Evolutionary conservation across 371 early-diverging fungal genomes (phyloP), one percentile per base, ranked within the genome.

Genomic region (Mortierella sp.): DNA sequence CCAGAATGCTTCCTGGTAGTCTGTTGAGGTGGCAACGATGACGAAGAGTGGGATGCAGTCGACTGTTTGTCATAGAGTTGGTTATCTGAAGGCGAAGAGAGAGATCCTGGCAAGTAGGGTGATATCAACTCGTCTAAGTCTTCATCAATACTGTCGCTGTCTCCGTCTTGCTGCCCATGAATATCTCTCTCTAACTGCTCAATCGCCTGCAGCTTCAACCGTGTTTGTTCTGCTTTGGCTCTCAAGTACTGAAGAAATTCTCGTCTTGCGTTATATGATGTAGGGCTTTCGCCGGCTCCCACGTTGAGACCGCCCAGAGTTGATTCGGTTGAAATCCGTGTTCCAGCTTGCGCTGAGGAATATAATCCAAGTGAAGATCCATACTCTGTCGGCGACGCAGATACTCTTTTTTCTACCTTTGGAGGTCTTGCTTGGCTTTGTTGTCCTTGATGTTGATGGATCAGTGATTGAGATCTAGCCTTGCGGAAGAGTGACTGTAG

Each of bases 171-270:
- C 22, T 49, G 60, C 37, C 22, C 24, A 20, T 24, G 16, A 32
- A 69, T 51, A n/a, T 74, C 75, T 9, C 57, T 55, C 32, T 79
- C 79, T 61, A 73, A 6, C 22, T 67, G 74, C 49, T 79, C 79
- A 22, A 71, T 37, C 4, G 72, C 79, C 57, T 73, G 22, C 14
- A 79, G 58, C 51, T 71, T 71, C 9, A 74, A 49, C 26, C 79
- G 74, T 2, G 68, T 68, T 28, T 79, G 68, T 39, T 70, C 75
- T n/a, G 71, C 65, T 10, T 59, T 62, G 4, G 39, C 68, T 57
- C 72, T 60, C 32, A 79, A 52, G 24, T 45, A 60, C 32, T 55
- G 54, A 39, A 70, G 49, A 26, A 66, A 52, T 51, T 59, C 71
- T 39, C 52, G 68, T 32, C 62, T 35, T 22, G 68, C 24, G 2